Evolutionary conservation across 1,139 yeast species (phyloP).

Genomic region (Pichiaceae sp.): DNA sequence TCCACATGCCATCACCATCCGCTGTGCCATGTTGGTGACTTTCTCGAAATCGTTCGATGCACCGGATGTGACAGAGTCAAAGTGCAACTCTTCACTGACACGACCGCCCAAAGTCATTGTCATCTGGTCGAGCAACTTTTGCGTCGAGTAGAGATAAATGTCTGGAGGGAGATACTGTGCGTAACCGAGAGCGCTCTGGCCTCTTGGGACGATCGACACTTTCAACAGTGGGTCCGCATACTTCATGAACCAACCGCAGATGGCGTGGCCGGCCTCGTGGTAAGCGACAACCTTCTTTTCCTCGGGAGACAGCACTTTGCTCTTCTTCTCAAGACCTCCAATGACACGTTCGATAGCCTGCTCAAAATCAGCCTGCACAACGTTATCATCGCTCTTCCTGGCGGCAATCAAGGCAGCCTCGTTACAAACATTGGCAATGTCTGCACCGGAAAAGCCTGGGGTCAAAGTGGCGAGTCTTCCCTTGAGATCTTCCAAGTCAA

Average conservation of each 20-base stretch:
- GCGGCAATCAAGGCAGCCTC: slow-evolving; percentile 83
- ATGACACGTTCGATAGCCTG: slow-evolving; percentile 76
- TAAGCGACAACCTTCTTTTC: slow-evolving; percentile 73
- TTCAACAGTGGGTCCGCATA: slow-evolving; percentile 89
- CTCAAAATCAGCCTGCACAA: slow-evolving; percentile 58
- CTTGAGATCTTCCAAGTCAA: slow-evolving; percentile 50
- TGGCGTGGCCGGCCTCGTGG: slow-evolving; percentile 94
- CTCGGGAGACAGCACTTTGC: slow-evolving; percentile 57
- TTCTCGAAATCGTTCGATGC: slow-evolving; percentile 95
- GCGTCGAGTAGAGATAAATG: slow-evolving; percentile 69
- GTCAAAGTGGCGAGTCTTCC: slow-evolving; percentile 73
- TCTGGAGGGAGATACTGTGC: slow-evolving; percentile 96
- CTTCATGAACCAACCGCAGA: slow-evolving; percentile 91
- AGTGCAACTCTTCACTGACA: slow-evolving; percentile 89
- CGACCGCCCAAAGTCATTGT: slow-evolving; percentile 96
- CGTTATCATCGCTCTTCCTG: slow-evolving; percentile 48
- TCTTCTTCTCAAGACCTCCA: slow-evolving; percentile 72
- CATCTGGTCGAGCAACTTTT: slow-evolving; percentile 83
- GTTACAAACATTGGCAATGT: slow-evolving; percentile 75
- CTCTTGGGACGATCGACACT: slow-evolving; percentile 93
- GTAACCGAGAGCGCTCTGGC: slow-evolving; percentile 78
- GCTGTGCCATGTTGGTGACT: slow-evolving; percentile 89
- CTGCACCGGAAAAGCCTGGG: slow-evolving; percentile 84
- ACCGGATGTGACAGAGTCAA: slow-evolving; percentile 85
- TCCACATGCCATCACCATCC: slow-evolving; percentile 88